Percentiles rank a stretch among this genome's conserved stretches.
phyloP scores from a whole-genome alignment of 495 filamentous ascomycete species.

The Entonaema liquescens region DNA sequence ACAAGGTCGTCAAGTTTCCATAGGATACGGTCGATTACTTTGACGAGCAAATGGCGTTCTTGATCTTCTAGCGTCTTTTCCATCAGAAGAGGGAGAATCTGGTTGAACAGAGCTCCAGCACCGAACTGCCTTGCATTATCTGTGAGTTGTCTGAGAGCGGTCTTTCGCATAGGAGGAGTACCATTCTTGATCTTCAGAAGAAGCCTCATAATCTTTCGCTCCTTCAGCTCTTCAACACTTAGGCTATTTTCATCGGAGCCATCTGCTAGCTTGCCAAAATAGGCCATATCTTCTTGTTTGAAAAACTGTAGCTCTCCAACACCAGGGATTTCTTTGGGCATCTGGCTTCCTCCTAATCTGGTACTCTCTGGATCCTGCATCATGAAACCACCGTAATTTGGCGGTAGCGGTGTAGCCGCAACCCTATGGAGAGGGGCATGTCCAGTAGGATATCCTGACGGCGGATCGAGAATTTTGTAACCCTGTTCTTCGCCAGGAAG shows the following conservation, averaged over 20 bases:
- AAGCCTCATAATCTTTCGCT: constrained; percentile 97
- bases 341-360: constrained; percentile 82
- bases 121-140: constrained; percentile 98
- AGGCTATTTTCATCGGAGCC: constrained; percentile 91
- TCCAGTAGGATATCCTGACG: constrained; percentile 90
- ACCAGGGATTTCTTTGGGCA: constrained; percentile 96
- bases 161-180: constrained; percentile 98
- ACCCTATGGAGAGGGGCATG: constrained; percentile 79
- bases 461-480: constrained; percentile 92
- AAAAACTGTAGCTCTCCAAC: constrained; percentile 98
- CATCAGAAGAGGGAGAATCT: constrained; percentile 97
- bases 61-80: constrained; percentile 98
- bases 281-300: constrained; percentile 98
- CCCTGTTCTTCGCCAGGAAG: constrained; percentile 80
- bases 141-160: constrained; percentile 95
- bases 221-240: constrained; percentile 94
- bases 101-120: constrained; percentile 93
- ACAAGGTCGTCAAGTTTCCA: constrained; percentile 99
- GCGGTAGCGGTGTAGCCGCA: constrained; percentile 75
- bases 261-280: constrained; percentile 98
- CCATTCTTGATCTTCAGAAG: constrained; percentile 99
- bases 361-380: constrained; percentile 93
- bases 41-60: constrained; percentile 97
- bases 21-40: constrained; percentile 97
- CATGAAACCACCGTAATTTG: constrained; percentile 82